Base-by-base conservation (phyloP, 2,329 filamentous ascomycete genomes). In the Fusarium torulosum region DNA sequence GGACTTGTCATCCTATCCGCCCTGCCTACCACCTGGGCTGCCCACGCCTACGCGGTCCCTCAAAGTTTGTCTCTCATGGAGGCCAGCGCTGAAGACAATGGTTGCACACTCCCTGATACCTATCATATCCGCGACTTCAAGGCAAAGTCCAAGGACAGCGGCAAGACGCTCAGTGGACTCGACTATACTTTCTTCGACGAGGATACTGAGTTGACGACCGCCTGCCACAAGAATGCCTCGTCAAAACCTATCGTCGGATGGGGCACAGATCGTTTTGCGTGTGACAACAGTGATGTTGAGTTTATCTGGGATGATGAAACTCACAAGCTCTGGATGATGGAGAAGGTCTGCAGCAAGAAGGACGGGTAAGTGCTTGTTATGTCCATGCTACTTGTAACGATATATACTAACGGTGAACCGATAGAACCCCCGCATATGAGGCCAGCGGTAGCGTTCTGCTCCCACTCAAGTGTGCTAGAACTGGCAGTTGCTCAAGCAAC, bases 161-260 rank as follows among this genome's bases (percentile, higher is more conserved):
- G 75, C n/a, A 55, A 74, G 23, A 74, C 73, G 10, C 67, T 80
- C 20, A 62, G 71, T 19, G 72, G 71, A 9, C 72, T 81, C 63
- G 67, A 77, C 53, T 85, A 85, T 66, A 71, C 60, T 50, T 85
- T 79, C 72, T 50, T 72, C 38, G 82, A 85, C 67, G 46, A 72
- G 13, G 74, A 69, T n/a, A 84, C 82, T 19, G 65, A 70, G 4
- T 71, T 82, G 46, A 70, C 72, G n/a, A 83, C 82, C 11, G 59
- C 63, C 2, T 86, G 84, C 74, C 74, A 77, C 37, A 79, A 77
- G 71, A 83, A 85, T 71, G 75, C 77, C 19, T 78, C 77, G 8
- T 84, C 83, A 4, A 66, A 66, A 35, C 76, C 80, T 10, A 54
- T 69, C 14, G 35, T 27, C 7, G 45, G 60, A 7, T 53, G 53